Base-by-base conservation (phyloP, 2,329 filamentous ascomycete species). In the Atkinsonella hypoxylon region DNA sequence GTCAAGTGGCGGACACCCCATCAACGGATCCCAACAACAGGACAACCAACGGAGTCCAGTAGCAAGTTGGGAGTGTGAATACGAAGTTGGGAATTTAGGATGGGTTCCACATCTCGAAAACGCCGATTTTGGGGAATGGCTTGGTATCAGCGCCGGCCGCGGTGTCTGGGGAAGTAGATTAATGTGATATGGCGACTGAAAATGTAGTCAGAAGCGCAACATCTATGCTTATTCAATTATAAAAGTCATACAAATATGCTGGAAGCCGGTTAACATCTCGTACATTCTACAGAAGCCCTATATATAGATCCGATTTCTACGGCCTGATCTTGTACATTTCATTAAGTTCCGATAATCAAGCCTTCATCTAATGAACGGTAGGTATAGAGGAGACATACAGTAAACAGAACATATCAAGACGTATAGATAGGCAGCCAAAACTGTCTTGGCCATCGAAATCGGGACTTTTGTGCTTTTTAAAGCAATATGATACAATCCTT, bases 41-140 rank as follows among this genome's bases (percentile, higher is more conserved):
- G 79, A 82, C 42, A 85, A 73, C 63, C 74, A 70, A 64, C 79
- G 79, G 54, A 83, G 76, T 20, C 88, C 88, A 0, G 79, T 85
- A 3, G 85, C 85, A 5, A 83, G 79, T 62, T 94, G 88, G 88
- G 78, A 84, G 63, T 91, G 87, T 64, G 88, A 93, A 56, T 91
- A 91, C 59, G 88, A 94, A 67, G 82, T 94, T 47, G 84, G 82
- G 40, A 94, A 94, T 63, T 73, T 94, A 13, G 87, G 85, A 56
- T 94, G 88, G 87, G 85, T 87, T 31, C 88, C 88, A 32, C 83
- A 83, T 55, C 71, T 82, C 20, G 69, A 84, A 51, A 84, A 77
- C 31, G 73, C 72, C 17, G 86, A 90, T 52, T 79, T 78, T 15
- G 85, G 86, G 18, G 88, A 94, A 58, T 94, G 88, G 88, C 71